A percentile compares a stretch with the other conserved stretches of the same genome.
Conservation (phyloP, 176 grass and related monocot genomes). For the Musa schizocarpa region DNA sequence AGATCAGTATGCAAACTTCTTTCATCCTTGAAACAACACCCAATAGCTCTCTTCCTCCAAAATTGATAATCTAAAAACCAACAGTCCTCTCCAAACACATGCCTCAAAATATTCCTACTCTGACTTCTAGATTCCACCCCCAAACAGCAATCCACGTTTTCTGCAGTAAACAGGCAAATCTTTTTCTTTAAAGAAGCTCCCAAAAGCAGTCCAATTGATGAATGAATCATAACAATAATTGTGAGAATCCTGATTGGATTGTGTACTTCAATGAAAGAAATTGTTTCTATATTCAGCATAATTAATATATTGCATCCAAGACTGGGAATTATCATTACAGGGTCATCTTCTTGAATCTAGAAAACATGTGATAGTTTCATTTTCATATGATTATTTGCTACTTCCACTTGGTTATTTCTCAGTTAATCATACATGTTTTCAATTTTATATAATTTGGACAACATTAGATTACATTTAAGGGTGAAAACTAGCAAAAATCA, state of each 20-base stretch:
- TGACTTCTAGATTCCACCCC: neutral
- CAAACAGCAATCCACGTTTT: neutral
- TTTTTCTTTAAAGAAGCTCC: neutral
- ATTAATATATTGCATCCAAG: neutral
- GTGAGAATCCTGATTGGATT: neutral
- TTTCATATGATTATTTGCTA: neutral
- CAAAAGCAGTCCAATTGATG: neutral
- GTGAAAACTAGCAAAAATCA: neutral
- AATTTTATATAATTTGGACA: neutral
- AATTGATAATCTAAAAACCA: neutral
- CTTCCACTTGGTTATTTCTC: neutral
- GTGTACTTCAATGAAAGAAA: neutral
- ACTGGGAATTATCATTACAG: neutral
- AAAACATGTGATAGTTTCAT: neutral
- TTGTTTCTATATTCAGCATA: neutral
- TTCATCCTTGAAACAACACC: neutral
- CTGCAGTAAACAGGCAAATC: neutral
- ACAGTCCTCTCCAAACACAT: neutral
- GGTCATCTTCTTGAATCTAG: neutral
- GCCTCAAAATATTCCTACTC: neutral
- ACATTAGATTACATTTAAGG: neutral
- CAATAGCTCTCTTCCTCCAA: neutral
- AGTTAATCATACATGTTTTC: neutral
- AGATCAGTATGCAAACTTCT: neutral
- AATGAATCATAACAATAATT: neutral